Conservation (phyloP, 2,329 filamentous ascomycete genomes). For the Macrophomina pseudophaseolina region DNA sequence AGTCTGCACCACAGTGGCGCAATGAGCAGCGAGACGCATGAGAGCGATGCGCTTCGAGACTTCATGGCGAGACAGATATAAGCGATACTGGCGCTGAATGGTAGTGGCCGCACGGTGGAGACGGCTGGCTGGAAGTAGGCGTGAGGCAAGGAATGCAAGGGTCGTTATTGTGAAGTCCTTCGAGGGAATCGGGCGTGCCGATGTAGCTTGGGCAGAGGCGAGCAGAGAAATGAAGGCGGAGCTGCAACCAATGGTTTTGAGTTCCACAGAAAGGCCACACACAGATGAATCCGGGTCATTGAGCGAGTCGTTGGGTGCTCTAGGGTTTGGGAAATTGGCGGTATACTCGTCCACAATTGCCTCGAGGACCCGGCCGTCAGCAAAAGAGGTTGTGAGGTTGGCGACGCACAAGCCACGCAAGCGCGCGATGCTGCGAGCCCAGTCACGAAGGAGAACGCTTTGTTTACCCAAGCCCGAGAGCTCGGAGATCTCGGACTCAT, state of each 20-base stretch:
- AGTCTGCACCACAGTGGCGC: constrained; percentile 53
- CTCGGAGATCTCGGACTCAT: constrained; percentile 34
- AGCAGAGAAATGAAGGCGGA: constrained; percentile 54
- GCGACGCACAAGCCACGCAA: constrained; percentile 52
- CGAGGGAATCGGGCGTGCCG: constrained; percentile 53
- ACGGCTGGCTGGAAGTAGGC: constrained; percentile 58
- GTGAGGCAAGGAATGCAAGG: constrained; percentile 64
- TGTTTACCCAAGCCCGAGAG: constrained; percentile 41
- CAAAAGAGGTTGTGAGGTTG: constrained; percentile 65
- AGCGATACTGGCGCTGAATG: constrained; percentile 60
- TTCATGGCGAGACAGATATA: constrained; percentile 36
- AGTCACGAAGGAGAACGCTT: constrained; percentile 57
- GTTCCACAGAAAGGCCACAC: constrained; percentile 41
- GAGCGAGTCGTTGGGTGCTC: constrained; percentile 11
- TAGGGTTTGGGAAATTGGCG: constrained; percentile 42
- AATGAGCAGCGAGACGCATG: constrained; percentile 52
- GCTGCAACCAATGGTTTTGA: constrained; percentile 50
- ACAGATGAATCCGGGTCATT: neutral
- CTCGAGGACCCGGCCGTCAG: constrained; percentile 59
- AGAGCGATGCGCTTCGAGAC: constrained; percentile 43
- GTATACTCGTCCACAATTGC: constrained; percentile 64
- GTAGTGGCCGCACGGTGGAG: constrained; percentile 56
- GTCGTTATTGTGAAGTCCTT: constrained; percentile 61
- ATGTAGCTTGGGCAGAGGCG: constrained; percentile 34
- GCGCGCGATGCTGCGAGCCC: constrained; percentile 59